Evolutionary conservation across 768 basidiomycete genomes (phyloP).

Genomic region (Leucocoprinus sp.): DNA sequence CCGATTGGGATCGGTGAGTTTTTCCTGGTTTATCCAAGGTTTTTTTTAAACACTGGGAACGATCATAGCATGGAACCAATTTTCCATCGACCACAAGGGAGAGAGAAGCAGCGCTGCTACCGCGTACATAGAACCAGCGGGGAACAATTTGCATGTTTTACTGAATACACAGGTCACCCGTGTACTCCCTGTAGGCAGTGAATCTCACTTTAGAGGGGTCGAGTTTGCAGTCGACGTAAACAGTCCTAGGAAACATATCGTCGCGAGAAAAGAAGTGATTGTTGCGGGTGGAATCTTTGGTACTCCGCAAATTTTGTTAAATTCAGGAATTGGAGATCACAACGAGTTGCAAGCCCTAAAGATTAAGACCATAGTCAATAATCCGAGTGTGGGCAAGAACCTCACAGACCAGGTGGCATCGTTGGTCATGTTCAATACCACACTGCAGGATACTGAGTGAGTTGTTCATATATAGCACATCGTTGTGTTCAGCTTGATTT

Average conservation of each 20-base stretch:
- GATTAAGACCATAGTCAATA: conserved; percentile 12
- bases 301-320: conserved; percentile 23
- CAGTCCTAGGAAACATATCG: conserved; percentile 11
- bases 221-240: conserved; percentile 4
- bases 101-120: conserved; percentile 20
- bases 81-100: conserved; percentile 19
- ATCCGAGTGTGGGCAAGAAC: conserved; percentile 13
- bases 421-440: conserved; percentile 6
- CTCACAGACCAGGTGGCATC: conserved; percentile 19
- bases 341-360: conserved; percentile 15
- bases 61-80: not conserved
- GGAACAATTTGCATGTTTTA: conserved; percentile 19
- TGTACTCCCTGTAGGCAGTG: conserved; percentile 13
- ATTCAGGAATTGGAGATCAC: conserved; percentile 27
- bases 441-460: conserved; percentile 10
- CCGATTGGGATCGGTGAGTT: conserved; percentile 31
- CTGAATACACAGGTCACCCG: conserved; percentile 21
- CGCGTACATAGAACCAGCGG: conserved; percentile 17
- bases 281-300: conserved; percentile 26
- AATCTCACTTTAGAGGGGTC: not conserved
- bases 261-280: conserved; percentile 26
- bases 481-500: too few relatives aligned
- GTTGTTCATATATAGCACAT: too few relatives aligned
- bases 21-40: not conserved
- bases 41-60: not conserved